A percentile compares a stretch with the other conserved stretches of the same genome.
These are phyloP conservation scores for Sanghuangporus weigelae DNA, from an alignment of 1,284 basidiomycete genomes.

Conservation along the genomic window DNA sequence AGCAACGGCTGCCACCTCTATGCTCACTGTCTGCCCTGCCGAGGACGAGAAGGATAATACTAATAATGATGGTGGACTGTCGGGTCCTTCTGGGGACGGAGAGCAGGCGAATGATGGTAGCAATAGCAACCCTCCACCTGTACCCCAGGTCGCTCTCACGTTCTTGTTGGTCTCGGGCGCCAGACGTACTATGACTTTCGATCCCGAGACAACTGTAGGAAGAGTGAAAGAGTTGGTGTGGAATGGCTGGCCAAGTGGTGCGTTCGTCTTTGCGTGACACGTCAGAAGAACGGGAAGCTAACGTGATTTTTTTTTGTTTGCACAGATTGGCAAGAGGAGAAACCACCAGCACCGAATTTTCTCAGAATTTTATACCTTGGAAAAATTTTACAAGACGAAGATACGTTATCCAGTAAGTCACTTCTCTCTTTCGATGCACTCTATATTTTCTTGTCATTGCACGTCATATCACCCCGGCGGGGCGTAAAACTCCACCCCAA, in stretches of 20 bases:
- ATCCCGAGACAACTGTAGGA: constrained; percentile 72
- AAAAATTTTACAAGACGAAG: constrained; percentile 81
- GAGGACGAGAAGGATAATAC: constrained; percentile 9
- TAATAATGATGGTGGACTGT: not conserved
- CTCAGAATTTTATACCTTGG: constrained; percentile 77
- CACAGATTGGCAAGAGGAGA: constrained; percentile 75
- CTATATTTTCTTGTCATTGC: not conserved
- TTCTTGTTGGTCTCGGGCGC: constrained; percentile 75
- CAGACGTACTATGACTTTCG: constrained; percentile 70
- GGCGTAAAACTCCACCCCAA: too few species aligned
- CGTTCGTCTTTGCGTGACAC: constrained; percentile 24
- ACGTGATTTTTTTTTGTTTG: not conserved
- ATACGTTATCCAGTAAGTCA: constrained; percentile 63
- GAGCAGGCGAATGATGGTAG: not conserved
- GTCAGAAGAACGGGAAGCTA: not conserved
- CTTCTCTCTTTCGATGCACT: not conserved
- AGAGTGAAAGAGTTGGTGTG: constrained; percentile 81
- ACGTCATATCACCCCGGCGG: not conserved
- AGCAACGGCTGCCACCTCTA: constrained; percentile 17
- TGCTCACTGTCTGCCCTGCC: constrained; percentile 15
- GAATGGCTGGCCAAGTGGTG: constrained; percentile 79
- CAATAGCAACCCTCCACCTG: constrained; percentile 18
- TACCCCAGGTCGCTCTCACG: constrained; percentile 62
- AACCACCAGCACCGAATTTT: constrained; percentile 75
- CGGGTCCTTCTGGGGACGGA: not conserved